Evolutionary conservation across 2,329 filamentous ascomycete genomes (phyloP), one percentile per base, ranked within the genome.

Genomic region (Xylariaceae sp.): DNA sequence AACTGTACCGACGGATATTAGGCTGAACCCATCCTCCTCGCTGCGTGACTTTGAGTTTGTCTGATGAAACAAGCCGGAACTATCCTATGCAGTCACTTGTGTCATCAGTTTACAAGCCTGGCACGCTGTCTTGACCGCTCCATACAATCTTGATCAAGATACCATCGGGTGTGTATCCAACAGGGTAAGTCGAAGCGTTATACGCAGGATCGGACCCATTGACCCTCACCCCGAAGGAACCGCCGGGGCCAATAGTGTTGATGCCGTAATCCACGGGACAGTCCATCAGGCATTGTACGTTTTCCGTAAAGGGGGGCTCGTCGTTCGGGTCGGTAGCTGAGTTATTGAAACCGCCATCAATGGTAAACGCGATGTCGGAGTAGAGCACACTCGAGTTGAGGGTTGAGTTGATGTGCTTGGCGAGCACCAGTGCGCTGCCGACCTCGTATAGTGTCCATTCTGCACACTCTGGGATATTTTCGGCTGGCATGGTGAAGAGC

Each of bases 71-170:
- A n/a, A n/a, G n/a, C n/a, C n/a, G n/a, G n/a, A n/a, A n/a, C n/a
- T n/a, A n/a, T n/a, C n/a, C n/a, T n/a, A n/a, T n/a, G n/a, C n/a
- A n/a, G n/a, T n/a, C n/a, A n/a, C n/a, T n/a, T n/a, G n/a, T n/a
- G n/a, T n/a, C n/a, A n/a, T n/a, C n/a, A n/a, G n/a, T n/a, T n/a
- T n/a, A n/a, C n/a, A n/a, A n/a, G n/a, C n/a, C n/a, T n/a, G n/a
- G n/a, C n/a, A n/a, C n/a, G n/a, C n/a, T n/a, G n/a, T n/a, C n/a
- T n/a, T n/a, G n/a, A n/a, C n/a, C n/a, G n/a, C n/a, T n/a, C n/a
- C n/a, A n/a, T n/a, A 61, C 56, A 19, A 62, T 39, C 55, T 64
- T 64, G 54, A 63, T 50, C 14, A 61, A 40, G 7, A 64, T 55
- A 2, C 56, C 60, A 19, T 49, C 43, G 2, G 58, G 51, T 10